These are phyloP conservation scores for Scytalidium lignicola DNA, from an alignment of 2,329 filamentous ascomycete genomes.

Conservation along the genomic window DNA sequence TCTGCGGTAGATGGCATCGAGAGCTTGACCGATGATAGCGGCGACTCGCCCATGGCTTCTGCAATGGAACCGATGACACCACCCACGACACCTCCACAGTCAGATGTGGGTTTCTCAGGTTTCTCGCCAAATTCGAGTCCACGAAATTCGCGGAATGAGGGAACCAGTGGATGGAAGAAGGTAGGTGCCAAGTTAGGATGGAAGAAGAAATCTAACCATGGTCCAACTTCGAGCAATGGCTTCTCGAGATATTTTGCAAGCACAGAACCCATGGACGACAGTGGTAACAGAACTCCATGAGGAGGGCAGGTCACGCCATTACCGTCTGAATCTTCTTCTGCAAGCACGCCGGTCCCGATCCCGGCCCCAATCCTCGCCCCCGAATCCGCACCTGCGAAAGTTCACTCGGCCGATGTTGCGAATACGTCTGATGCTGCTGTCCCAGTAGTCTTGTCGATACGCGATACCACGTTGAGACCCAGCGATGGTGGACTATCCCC, in stretches of 20 bases:
- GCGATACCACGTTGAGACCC: slow-evolving; percentile 23
- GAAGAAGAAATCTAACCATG: slow-evolving; percentile 39
- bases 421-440: not conserved
- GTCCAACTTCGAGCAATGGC: slow-evolving; percentile 38
- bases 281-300: slow-evolving; percentile 44
- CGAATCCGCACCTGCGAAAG: not conserved
- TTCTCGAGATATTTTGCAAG: slow-evolving; percentile 27
- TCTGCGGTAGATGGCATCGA: slow-evolving; percentile 43
- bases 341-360: slow-evolving; percentile 22
- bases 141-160: slow-evolving; percentile 13
- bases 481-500: slow-evolving; percentile 23
- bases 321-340: slow-evolving; percentile 32
- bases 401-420: not conserved
- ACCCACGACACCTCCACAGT: slow-evolving; percentile 64
- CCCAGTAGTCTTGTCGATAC: not conserved
- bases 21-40: slow-evolving; percentile 60
- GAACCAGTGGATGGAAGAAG: slow-evolving; percentile 55
- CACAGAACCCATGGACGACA: slow-evolving; percentile 30
- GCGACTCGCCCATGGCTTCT: slow-evolving; percentile 45
- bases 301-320: slow-evolving; percentile 52
- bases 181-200: slow-evolving; percentile 57
- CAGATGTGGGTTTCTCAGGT: slow-evolving; percentile 34
- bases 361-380: not conserved
- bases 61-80: slow-evolving; percentile 65
- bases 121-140: slow-evolving; percentile 22